phyloP scores from a whole-genome alignment of 768 basidiomycete genomes.

The Hericium alpestre region DNA sequence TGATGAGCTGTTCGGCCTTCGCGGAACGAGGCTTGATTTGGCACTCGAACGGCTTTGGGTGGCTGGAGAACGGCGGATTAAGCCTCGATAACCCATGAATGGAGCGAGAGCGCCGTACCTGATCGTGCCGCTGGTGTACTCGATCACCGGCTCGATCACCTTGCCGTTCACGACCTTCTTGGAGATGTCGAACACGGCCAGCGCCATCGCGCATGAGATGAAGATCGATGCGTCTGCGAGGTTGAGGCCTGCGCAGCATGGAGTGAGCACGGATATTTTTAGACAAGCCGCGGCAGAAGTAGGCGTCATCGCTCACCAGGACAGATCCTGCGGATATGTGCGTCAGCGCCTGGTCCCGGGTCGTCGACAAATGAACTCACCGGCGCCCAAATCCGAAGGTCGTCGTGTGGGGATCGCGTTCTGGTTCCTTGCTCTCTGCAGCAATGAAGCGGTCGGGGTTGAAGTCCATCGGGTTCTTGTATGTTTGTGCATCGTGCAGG shows the following conservation, averaged over 20 bases:
- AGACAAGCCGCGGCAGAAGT: neutral
- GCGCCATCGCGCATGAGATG: constrained; percentile 10
- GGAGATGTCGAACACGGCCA: constrained; percentile 1
- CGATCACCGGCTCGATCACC: neutral
- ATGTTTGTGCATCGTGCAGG: neutral
- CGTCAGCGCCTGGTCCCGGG: neutral
- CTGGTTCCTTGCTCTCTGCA: neutral
- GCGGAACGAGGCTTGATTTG: neutral
- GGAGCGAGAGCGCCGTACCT: constrained; percentile 2
- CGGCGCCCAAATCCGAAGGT: constrained; percentile 2
- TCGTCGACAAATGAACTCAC: neutral
- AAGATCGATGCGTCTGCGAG: constrained; percentile 13
- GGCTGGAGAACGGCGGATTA: neutral
- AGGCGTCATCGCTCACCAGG: neutral
- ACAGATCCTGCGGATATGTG: neutral
- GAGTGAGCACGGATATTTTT: neutral
- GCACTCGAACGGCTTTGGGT: neutral
- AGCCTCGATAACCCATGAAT: neutral
- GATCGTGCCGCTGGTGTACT: constrained; percentile 2
- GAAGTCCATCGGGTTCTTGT: constrained; percentile 1
- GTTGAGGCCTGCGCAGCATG: constrained; percentile 11
- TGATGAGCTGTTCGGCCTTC: neutral
- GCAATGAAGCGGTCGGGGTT: neutral
- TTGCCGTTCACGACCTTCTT: neutral
- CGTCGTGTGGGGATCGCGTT: neutral